Evolutionary conservation across 768 basidiomycete genomes (phyloP).

Genomic region (Leccinum pellstonianum): DNA sequence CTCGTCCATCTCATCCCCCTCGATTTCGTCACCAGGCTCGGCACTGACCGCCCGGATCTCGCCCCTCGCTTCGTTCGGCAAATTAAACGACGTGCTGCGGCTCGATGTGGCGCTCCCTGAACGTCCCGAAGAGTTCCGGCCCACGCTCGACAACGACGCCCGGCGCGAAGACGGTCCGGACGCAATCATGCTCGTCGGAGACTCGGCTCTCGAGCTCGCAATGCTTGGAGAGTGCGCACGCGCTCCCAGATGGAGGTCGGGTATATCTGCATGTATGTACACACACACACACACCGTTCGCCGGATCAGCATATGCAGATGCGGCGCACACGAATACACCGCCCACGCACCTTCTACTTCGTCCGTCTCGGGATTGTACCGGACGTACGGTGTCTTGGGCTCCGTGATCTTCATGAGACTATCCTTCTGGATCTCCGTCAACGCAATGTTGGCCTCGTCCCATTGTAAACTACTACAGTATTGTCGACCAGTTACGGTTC

Average conservation of each 20-base stretch:
- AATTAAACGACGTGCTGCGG: conserved; percentile 81
- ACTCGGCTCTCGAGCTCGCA: conserved; percentile 44
- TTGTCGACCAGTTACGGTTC: not conserved
- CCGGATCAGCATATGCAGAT: not conserved
- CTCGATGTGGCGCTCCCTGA: conserved; percentile 66
- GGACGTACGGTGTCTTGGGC: conserved; percentile 94
- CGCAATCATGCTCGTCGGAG: conserved; percentile 58
- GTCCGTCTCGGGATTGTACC: conserved; percentile 87
- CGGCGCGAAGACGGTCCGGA: conserved; percentile 73
- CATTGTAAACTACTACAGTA: conserved; percentile 70
- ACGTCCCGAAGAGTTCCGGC: conserved; percentile 51
- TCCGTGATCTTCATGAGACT: conserved; percentile 98
- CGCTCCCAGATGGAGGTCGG: conserved; percentile 62
- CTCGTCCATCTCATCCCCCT: conserved; percentile 86
- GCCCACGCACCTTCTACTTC: conserved; percentile 68
- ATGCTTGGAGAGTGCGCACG: conserved; percentile 35
- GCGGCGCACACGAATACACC: not conserved
- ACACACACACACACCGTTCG: not conserved
- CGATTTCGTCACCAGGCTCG: conserved; percentile 51
- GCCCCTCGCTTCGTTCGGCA: conserved; percentile 66
- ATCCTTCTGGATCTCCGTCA: conserved; percentile 93
- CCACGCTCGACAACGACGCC: conserved; percentile 68
- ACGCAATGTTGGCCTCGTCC: conserved; percentile 92
- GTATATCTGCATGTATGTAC: conserved; percentile 63
- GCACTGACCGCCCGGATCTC: conserved; percentile 49